phyloP scores from a whole-genome alignment of 2,329 filamentous ascomycete genomes.

The Penicillium sp. region DNA sequence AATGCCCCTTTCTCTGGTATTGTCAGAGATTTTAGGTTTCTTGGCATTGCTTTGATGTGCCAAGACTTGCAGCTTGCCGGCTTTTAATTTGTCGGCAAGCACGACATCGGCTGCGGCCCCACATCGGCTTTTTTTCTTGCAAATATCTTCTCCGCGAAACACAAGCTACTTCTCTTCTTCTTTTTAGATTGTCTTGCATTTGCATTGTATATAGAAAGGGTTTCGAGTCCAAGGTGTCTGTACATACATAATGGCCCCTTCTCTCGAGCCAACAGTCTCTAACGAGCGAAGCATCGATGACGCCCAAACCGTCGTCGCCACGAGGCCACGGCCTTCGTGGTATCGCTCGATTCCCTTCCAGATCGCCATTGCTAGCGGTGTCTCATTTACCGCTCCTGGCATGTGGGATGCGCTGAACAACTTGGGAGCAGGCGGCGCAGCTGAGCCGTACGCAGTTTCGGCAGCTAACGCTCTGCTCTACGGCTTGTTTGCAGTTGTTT shows the following conservation, averaged over 20 bases:
- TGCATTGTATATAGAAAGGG: not conserved
- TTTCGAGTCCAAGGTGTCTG: not conserved
- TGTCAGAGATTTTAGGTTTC: no score
- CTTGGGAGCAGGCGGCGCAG: constrained; percentile 51
- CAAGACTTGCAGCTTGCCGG: not conserved
- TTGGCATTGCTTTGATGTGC: not conserved
- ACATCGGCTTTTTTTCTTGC: not conserved
- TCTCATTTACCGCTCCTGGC: constrained; percentile 27
- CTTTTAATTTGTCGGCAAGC: not conserved
- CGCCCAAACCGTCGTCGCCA: not conserved
- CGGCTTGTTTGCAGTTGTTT: constrained; percentile 46
- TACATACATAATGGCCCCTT: constrained; percentile 1
- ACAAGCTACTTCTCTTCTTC: not conserved
- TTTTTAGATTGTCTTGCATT: not conserved
- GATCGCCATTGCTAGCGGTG: constrained; percentile 23
- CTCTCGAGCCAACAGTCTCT: constrained; percentile 1
- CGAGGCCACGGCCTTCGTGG: constrained; percentile 12
- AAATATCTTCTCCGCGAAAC: not conserved
- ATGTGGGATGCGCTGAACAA: constrained; percentile 56
- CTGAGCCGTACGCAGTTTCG: constrained; percentile 51
- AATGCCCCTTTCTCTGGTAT: no score
- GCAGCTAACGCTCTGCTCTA: constrained; percentile 51
- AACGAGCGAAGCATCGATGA: constrained; percentile 2
- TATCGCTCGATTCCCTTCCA: constrained; percentile 26
- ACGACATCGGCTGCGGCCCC: constrained; percentile 2